A percentile compares a stretch with the other conserved stretches of the same genome.
Evolutionary conservation across 2,329 filamentous ascomycete genomes (phyloP).

Genomic region (Aureobasidium sp.): DNA sequence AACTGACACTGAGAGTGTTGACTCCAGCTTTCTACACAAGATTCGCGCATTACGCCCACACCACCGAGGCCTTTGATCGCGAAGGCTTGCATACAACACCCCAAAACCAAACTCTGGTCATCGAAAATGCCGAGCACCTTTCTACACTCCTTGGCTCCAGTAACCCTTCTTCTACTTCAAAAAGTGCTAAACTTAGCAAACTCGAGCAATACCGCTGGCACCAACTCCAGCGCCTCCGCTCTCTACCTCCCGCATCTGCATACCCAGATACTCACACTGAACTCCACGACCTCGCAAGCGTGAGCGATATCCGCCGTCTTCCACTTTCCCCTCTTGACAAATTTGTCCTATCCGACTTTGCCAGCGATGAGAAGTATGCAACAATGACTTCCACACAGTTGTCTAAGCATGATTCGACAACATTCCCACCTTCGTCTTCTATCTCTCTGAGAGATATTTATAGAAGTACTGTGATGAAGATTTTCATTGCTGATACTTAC

Average conservation of each 20-base stretch:
- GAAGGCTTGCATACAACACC: slow-evolving; percentile 58
- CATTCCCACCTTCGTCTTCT: no score
- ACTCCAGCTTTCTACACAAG: slow-evolving; percentile 74
- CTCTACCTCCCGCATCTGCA: slow-evolving; percentile 41
- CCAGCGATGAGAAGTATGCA: slow-evolving; percentile 24
- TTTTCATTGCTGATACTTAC: slow-evolving; percentile 47
- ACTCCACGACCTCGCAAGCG: slow-evolving; percentile 12
- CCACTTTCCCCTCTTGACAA: slow-evolving; percentile 44
- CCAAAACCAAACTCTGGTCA: slow-evolving; percentile 64
- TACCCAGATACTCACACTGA: slow-evolving; percentile 35
- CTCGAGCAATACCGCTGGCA: slow-evolving; percentile 36
- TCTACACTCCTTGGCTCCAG: slow-evolving; percentile 41
- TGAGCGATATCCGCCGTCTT: slow-evolving; percentile 42
- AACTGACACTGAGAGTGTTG: slow-evolving; percentile 64
- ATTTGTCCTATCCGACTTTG: slow-evolving; percentile 33
- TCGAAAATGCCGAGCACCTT: slow-evolving; percentile 62
- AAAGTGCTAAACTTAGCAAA: neutral
- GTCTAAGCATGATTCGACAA: neutral
- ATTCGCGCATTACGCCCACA: slow-evolving; percentile 69
- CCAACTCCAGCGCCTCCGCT: slow-evolving; percentile 42
- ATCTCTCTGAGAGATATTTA: slow-evolving; percentile 30
- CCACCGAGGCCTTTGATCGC: slow-evolving; percentile 67
- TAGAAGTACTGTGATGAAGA: slow-evolving; percentile 40
- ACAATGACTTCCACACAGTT: neutral
- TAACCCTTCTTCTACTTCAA: neutral